Evolutionary conservation across 306 rosid species (phyloP).

Genomic region (Aeschynomene evenia): DNA sequence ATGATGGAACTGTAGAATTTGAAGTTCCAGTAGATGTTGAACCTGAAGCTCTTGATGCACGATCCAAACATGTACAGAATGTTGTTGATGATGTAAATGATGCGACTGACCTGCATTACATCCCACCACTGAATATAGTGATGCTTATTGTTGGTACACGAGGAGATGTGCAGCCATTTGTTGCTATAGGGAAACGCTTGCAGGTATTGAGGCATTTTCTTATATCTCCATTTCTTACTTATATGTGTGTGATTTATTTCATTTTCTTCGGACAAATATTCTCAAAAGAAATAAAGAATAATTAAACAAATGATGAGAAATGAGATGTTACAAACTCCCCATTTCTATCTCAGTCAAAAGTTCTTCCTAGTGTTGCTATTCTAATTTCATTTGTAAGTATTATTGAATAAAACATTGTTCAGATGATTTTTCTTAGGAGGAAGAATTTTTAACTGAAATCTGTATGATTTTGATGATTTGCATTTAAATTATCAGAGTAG

Average conservation of each 20-base stretch:
- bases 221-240: slow-evolving; percentile 4
- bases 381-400: slow-evolving; percentile 1
- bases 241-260: not conserved
- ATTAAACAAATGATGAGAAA: not conserved
- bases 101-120: slow-evolving; percentile 57
- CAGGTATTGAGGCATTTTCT: slow-evolving; percentile 56
- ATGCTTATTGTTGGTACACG: slow-evolving; percentile 97
- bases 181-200: slow-evolving; percentile 93
- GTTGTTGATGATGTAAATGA: slow-evolving; percentile 58
- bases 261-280: slow-evolving; percentile 4
- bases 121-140: slow-evolving; percentile 82
- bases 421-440: slow-evolving; percentile 2
- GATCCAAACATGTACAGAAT: slow-evolving; percentile 34
- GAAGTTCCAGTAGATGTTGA: slow-evolving; percentile 81
- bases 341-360: not conserved
- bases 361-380: not conserved
- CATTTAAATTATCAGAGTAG: not conserved
- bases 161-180: slow-evolving; percentile 97
- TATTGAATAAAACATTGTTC: slow-evolving; percentile 3
- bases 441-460: not conserved
- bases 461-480: not conserved
- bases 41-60: slow-evolving; percentile 47
- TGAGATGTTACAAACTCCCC: slow-evolving; percentile 17
- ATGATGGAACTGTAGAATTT: slow-evolving; percentile 92
- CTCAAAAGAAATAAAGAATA: not conserved